Base-by-base conservation (phyloP, 2,329 filamentous ascomycete genomes). In the Celoporthe dispersa region DNA sequence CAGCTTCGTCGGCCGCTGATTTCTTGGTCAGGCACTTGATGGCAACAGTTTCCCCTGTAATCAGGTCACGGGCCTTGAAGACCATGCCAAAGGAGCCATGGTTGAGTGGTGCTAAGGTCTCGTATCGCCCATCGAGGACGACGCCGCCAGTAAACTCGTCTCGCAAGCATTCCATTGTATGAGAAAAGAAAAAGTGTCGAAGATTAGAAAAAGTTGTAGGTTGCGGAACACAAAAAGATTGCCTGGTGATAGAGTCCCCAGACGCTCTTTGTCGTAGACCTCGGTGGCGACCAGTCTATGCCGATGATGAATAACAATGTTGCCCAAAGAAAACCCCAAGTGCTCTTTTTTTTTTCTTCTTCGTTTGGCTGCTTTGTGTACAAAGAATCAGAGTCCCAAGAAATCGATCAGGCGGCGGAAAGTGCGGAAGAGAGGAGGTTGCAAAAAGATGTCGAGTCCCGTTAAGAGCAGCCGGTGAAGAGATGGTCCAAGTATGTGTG, bases 51-150 rank as follows among this genome's bases (percentile, higher is more conserved):
- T 96, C 86, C 75, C 90, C 88, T 71, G 92, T 97, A 73, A 86
- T 80, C 74, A 90, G 85, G 80, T 99, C 94, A 79, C 87, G 91
- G 71, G 95, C 96, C 83, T 94, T 91, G 82, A 98, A 98, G 77
- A 99, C 96, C 93, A 98, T 97, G 79, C 96, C 96, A 79, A 98
- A 99, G 68, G 96, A 98, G 76, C 96, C 96, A 87, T 98, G 94
- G 80, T 99, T 99, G 84, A 99, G 92, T 70, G 96, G 94, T 75
- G 94, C 93, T 78, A 98, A 87, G 69, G 94, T 97, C 83, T 92
- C 87, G 81, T 96, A 99, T 75, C 96, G 94, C 80, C 93, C 94
- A 79, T 93, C 90, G 79, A 97, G 90, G 79, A 97, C 83, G 81
- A 92, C 88, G 81, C 92, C 93, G 81, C 90, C 86, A 78, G 90